Conservation (phyloP, 2,329 filamentous ascomycete genomes). For the Blastomyces emzantsi region DNA sequence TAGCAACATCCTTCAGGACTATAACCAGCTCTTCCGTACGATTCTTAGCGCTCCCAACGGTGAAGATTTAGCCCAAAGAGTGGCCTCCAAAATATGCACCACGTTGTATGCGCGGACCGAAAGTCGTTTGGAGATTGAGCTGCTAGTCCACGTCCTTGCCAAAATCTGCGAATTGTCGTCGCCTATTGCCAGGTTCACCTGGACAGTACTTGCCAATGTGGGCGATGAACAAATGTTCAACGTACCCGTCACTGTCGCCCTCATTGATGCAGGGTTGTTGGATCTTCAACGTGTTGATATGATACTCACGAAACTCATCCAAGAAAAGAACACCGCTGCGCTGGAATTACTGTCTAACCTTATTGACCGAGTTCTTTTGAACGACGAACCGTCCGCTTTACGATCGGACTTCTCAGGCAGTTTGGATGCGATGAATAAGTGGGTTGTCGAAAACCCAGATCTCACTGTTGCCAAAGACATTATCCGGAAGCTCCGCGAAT, state of each 20-base stretch:
- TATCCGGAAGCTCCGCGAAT: conserved; percentile 53
- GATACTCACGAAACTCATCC: conserved; percentile 63
- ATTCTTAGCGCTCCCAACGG: conserved; percentile 48
- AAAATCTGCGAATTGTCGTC: conserved; percentile 55
- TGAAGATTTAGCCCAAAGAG: conserved; percentile 47
- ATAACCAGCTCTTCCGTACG: conserved; percentile 47
- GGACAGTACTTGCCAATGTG: conserved; percentile 40
- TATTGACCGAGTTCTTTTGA: conserved; percentile 68
- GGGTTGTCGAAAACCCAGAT: conserved; percentile 65
- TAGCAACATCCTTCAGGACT: conserved; percentile 48
- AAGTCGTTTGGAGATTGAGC: conserved; percentile 52
- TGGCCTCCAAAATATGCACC: conserved; percentile 49
- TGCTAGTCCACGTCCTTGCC: conserved; percentile 52
- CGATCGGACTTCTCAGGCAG: conserved; percentile 80
- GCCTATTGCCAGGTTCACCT: conserved; percentile 45
- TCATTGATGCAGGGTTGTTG: conserved; percentile 52
- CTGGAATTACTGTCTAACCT: conserved; percentile 73
- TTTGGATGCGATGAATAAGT: conserved; percentile 69
- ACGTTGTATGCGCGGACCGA: conserved; percentile 48
- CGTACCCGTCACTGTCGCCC: conserved; percentile 50
- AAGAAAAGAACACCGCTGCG: conserved; percentile 60
- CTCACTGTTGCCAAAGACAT: conserved; percentile 60
- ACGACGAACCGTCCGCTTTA: conserved; percentile 65
- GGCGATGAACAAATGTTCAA: conserved; percentile 56
- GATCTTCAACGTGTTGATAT: conserved; percentile 58